Evolutionary conservation across 257 asterid genomes (phyloP).

Genomic region (Solanum dulcamara): DNA sequence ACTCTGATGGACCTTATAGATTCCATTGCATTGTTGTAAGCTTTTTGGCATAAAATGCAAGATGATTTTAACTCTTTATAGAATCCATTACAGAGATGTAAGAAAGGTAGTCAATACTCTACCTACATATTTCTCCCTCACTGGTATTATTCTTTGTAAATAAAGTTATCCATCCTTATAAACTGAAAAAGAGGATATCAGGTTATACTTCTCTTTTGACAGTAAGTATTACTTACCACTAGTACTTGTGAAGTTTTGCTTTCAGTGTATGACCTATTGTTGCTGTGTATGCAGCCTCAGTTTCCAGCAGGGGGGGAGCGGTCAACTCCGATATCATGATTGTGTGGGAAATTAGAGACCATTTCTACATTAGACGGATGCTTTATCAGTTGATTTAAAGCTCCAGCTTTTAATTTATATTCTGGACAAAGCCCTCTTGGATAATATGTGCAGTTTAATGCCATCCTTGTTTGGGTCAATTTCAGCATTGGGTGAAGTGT

Average conservation of each 20-base stretch:
- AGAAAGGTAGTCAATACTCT: neutral
- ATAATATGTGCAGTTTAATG: neutral
- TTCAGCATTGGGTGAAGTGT: neutral
- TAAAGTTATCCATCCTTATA: neutral
- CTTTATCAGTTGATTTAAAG: neutral
- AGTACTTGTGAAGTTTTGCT: neutral
- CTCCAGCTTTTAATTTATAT: neutral
- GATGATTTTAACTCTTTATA: neutral
- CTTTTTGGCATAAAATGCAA: neutral
- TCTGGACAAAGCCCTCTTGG: neutral
- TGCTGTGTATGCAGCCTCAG: neutral
- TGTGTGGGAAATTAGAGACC: neutral
- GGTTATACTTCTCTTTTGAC: neutral
- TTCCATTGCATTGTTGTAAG: neutral
- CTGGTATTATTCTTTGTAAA: neutral
- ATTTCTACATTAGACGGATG: neutral
- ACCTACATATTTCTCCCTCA: neutral
- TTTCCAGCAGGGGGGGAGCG: neutral
- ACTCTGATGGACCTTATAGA: neutral
- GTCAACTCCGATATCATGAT: neutral
- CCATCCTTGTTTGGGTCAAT: neutral
- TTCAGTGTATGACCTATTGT: neutral
- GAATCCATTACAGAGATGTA: neutral
- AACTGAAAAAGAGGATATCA: neutral
- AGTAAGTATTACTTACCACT: neutral